Base-by-base conservation (phyloP, 129 eudicot genomes). In the Helichrysum umbraculigerum region DNA sequence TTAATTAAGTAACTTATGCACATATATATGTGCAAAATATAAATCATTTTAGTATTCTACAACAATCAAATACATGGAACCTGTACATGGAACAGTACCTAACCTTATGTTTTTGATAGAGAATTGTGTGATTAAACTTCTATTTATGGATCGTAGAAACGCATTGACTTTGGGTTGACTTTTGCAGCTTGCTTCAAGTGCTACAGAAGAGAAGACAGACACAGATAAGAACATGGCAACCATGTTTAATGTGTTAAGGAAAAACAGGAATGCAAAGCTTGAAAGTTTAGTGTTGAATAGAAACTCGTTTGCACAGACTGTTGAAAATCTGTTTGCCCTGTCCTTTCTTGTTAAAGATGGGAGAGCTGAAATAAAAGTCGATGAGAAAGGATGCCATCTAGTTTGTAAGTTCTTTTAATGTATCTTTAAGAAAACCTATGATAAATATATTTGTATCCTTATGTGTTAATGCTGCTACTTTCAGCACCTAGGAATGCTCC, bases 401-500 rank as follows among this genome's bases (percentile, higher is more conserved):
- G 90, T 89, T 82, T 82, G 99, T 95, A 89, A 89, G 99, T 47
- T 35, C 12, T 29, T 62, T 63, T 3, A 34, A 9, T 6, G 5
- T 17, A 6, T 56, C 11, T 56, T 39, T 12, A 44, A 28, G 8
- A 66, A 73, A n/a, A 32, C 10, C 14, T 25, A 39, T 16, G 5
- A 39, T 60, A 7, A 25, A 39, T 61, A 4, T 70, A 28, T 28
- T 14, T 71, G 68, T 21, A 66, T 57, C 19, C 22, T 19, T 73
- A 5, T 41, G 61, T 78, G 47, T 64, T 73, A 54, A 6, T 58
- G 29, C 63, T 76, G 29, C 73, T 80, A 70, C 47, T 75, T 73
- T 71, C 84, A 95, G 99, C 82, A 20, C 99, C 99, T 68, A 86
- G 86, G 79, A 95, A 95, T 87, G 99, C 99, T 75, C 97, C 99